A percentile compares a stretch with the other conserved stretches of the same genome.
Conservation (phyloP, 345 rosid species). For the Limnanthes douglasii region DNA sequence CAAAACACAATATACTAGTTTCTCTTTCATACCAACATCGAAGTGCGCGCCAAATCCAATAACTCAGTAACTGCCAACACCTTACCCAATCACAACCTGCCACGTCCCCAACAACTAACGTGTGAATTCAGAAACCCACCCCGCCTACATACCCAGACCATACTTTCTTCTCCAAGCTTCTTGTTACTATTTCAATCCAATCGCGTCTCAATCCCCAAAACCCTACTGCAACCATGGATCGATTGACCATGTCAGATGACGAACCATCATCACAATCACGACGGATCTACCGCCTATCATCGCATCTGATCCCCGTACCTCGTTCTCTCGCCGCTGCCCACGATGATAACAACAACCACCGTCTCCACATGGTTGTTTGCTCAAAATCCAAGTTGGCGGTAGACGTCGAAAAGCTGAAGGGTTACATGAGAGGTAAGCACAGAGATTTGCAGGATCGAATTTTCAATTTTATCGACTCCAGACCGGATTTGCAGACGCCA, state of each 20-base stretch:
- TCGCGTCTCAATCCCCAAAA: neutral
- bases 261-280: slow-evolving; percentile 16
- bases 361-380: slow-evolving; percentile 23
- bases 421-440: slow-evolving; percentile 62
- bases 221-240: slow-evolving; percentile 15
- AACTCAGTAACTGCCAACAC: slow-evolving; percentile 5
- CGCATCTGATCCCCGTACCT: slow-evolving; percentile 32
- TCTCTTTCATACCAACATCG: slow-evolving; percentile 12
- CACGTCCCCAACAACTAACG: slow-evolving; percentile 16
- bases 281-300: slow-evolving; percentile 40
- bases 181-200: neutral
- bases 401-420: slow-evolving; percentile 24
- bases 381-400: slow-evolving; percentile 37
- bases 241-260: slow-evolving; percentile 12
- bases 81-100: slow-evolving; percentile 10
- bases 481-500: slow-evolving; percentile 86
- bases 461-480: slow-evolving; percentile 37
- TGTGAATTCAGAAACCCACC: slow-evolving; percentile 16
- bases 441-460: slow-evolving; percentile 69
- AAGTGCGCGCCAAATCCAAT: slow-evolving; percentile 32
- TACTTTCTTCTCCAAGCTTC: neutral
- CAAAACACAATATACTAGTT: too few species aligned
- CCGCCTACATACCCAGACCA: slow-evolving; percentile 7
- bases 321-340: neutral
- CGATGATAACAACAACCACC: slow-evolving; percentile 2